Evolutionary conservation across 805 yeast species (phyloP), one percentile per base, ranked within the genome.

Genomic region (Candida namnaoensis): DNA sequence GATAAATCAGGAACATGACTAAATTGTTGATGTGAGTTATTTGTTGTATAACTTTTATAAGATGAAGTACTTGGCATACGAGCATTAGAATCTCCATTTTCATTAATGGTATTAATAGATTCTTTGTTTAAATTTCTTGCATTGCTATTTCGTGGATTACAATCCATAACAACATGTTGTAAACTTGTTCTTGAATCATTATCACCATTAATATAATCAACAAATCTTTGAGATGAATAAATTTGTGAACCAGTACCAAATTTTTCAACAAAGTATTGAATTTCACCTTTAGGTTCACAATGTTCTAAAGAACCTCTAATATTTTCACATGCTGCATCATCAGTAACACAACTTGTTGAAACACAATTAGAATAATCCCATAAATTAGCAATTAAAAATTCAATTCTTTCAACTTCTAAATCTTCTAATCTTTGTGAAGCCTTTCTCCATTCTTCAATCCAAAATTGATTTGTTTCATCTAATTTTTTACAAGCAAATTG

Each of bases 301-400:
- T 74, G 71, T 44, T 88, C 95, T 41, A 87, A 68, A 3, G 76
- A 60, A 7, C 77, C 57, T 42, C 96, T 72, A 12, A 88, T 73
- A 40, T 68, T 68, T 54, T 88, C 96, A 42, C 83, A 85, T 9
- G 83, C 71, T 46, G 77, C 81, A 54, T 88, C 96, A 52, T 82
- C 84, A 36, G 78, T 75, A 30, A 87, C 90, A 56, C 95, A 88
- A 3, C 80, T 69, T 0, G 86, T 71, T 7, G 95, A 84, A 8
- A 84, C 68, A 34, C 79, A 69, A 59, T 87, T 87, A 38, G 91
- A 78, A 53, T 71, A 86, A 36, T 79, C 83, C 84, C 95, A 88
- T 44, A 88, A 60, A 49, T 80, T 84, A 14, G 81, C 66, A 52
- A 85, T 82, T 43, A 83, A 54, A 46, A 79, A 72, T 51, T 81